phyloP scores from a whole-genome alignment of 1,284 basidiomycete genomes.

The Heliocybe sulcata region DNA sequence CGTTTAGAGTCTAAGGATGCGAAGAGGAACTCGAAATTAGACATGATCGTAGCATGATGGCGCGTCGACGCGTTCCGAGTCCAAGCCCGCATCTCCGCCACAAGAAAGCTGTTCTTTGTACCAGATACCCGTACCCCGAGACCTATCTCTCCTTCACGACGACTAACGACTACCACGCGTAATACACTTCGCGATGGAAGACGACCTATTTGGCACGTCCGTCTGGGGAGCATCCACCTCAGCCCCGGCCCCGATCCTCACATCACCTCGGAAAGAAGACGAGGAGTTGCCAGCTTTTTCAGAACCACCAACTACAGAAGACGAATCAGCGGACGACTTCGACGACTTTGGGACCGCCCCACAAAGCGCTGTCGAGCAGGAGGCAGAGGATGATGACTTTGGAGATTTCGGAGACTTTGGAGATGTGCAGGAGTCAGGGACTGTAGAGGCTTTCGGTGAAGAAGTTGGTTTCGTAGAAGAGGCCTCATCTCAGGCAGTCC shows the following conservation, averaged over 20 bases:
- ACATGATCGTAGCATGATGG: slow-evolving; percentile 1
- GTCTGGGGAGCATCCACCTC: slow-evolving; percentile 56
- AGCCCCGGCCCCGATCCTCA: slow-evolving; percentile 21
- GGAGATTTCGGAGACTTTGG: slow-evolving; percentile 86
- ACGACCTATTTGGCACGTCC: slow-evolving; percentile 61
- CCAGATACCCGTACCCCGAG: background rate
- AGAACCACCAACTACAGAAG: slow-evolving; percentile 30
- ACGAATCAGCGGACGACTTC: slow-evolving; percentile 49
- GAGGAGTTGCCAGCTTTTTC: slow-evolving; percentile 11
- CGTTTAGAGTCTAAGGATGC: slow-evolving; percentile 36
- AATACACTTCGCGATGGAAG: slow-evolving; percentile 50
- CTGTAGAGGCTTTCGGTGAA: slow-evolving; percentile 45
- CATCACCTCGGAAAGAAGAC: slow-evolving; percentile 9
- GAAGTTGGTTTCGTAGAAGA: slow-evolving; percentile 34
- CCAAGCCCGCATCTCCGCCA: background rate
- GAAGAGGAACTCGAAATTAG: slow-evolving; percentile 46
- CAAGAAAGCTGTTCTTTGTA: background rate
- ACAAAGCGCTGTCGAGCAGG: slow-evolving; percentile 28
- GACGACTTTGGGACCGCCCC: slow-evolving; percentile 63
- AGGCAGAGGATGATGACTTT: slow-evolving; percentile 61
- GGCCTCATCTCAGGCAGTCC: slow-evolving; percentile 28
- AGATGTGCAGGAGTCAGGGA: background rate
- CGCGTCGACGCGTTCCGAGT: background rate
- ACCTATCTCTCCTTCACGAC: background rate
- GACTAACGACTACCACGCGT: slow-evolving; percentile 1